Percentiles rank a stretch among this genome's conserved stretches.
phyloP scores from a whole-genome alignment of 352 stramenopile genomes.

The Lagenidium giganteum region DNA sequence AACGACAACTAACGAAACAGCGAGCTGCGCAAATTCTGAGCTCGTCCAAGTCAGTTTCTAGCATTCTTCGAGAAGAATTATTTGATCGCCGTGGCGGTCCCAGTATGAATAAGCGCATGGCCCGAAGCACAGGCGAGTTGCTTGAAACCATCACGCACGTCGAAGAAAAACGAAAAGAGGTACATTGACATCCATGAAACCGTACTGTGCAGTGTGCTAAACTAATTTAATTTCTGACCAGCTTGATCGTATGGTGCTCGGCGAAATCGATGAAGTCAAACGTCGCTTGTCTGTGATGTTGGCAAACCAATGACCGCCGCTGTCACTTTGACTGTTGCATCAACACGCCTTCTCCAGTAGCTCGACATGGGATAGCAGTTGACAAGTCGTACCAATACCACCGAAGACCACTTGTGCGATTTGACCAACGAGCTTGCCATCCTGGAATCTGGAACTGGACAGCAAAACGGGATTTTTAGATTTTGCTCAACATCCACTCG shows the following conservation, averaged over 20 bases:
- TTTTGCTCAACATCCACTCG: slow-evolving; percentile 1
- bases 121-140: slow-evolving; percentile 24
- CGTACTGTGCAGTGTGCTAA: no score
- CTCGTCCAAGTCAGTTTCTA: no score
- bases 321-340: not conserved
- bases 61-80: no score
- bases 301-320: slow-evolving; percentile 6
- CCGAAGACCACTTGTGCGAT: slow-evolving; percentile 40
- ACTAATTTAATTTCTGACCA: no score
- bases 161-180: slow-evolving; percentile 61
- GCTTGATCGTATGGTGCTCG: slow-evolving; percentile 57
- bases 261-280: slow-evolving; percentile 63
- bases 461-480: not conserved
- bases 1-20: no score
- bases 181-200: slow-evolving; percentile 16
- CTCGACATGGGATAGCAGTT: slow-evolving; percentile 1
- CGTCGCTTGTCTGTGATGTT: slow-evolving; percentile 49
- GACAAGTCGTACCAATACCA: slow-evolving; percentile 78
- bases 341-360: no score
- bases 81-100: no score
- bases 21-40: no score
- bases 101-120: slow-evolving; percentile 1
- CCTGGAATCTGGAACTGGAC: slow-evolving; percentile 66
- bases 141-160: slow-evolving; percentile 37
- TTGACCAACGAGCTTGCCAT: slow-evolving; percentile 55